Evolutionary conservation across 495 filamentous ascomycete species (phyloP).

Genomic region (Darksidea phi): DNA sequence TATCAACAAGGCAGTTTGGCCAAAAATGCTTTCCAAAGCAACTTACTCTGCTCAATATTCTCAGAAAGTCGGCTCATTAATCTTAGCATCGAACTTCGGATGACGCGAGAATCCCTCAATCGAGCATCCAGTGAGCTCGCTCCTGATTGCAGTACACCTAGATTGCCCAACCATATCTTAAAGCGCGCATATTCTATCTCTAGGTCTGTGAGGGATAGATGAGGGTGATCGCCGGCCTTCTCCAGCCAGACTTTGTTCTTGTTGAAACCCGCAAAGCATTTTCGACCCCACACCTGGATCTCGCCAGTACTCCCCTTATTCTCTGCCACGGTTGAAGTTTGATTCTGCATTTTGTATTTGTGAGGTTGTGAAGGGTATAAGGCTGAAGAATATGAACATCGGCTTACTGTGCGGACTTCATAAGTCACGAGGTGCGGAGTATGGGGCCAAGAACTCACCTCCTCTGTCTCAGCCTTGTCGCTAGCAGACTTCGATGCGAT

Average conservation of each 20-base stretch:
- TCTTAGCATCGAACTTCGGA: neutral
- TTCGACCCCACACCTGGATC: too few relatives aligned
- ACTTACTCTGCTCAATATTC: neutral
- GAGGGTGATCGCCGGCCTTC: too few relatives aligned
- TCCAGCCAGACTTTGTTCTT: neutral
- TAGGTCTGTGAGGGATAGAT: neutral
- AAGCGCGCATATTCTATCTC: constrained; percentile 27
- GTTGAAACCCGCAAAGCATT: neutral
- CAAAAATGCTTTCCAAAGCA: neutral
- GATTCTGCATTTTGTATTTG: too few relatives aligned
- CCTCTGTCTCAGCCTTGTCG: too few relatives aligned
- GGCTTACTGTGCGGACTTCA: too few relatives aligned
- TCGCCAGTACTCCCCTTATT: too few relatives aligned
- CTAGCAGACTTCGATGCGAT: too few relatives aligned
- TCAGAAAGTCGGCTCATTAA: neutral
- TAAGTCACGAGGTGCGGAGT: too few relatives aligned
- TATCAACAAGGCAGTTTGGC: neutral
- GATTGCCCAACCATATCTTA: constrained; percentile 36
- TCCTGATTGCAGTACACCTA: constrained; percentile 30
- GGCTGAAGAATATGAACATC: too few relatives aligned
- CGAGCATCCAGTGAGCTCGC: constrained; percentile 38
- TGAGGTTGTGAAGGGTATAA: too few relatives aligned
- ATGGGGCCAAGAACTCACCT: too few relatives aligned
- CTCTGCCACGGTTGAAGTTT: too few relatives aligned
- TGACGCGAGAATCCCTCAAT: constrained; percentile 24